Base-by-base conservation (phyloP, 179 eudicot genomes). In the Patellifolia procumbens region DNA sequence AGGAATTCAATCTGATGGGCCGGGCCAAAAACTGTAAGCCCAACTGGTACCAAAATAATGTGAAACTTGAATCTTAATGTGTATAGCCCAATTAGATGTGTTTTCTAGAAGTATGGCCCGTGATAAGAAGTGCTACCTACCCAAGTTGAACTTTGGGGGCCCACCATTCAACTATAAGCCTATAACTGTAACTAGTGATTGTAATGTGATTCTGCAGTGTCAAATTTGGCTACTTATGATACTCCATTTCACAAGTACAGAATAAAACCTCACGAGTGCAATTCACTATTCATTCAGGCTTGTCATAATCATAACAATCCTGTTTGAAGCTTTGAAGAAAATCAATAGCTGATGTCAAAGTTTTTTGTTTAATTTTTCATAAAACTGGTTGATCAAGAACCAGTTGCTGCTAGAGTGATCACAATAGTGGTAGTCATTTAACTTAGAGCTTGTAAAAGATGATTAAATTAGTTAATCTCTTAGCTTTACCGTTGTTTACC, bases 101-200 rank as follows among this genome's bases (percentile, higher is more conserved):
- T 9, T 67, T 19, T 48, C 52, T 2, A 24, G 34, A 31, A 55
- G 51, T 29, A 5, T 66, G 45, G 32, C 43, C 58, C 46, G 43
- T 39, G 7, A 13, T 0, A 37, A 37, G 22, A 37, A 37, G 20
- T 52, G 39, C 49, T 37, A 56, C 24, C 8, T 3, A n/a, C 24
- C 20, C 0, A 53, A 24, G 26, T 12, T 31, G n/a, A 32, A 35
- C 2, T 5, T 20, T 34, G 56, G 48, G 83, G 76, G 55, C 46
- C 80, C 83, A 81, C 80, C 80, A 53, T 45, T 76, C 72, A 43
- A 28, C 72, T 28, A n/a, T n/a, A n/a, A n/a, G n/a, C n/a, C n/a
- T n/a, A n/a, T n/a, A n/a, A n/a, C 8, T 39, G 42, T 17, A 45
- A 66, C 62, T 29, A 64, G 73, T 78, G 73, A 64, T 67, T 72